phyloP scores from a whole-genome alignment of 139 green algal genomes.

The Astrephomene gubernaculifera region DNA sequence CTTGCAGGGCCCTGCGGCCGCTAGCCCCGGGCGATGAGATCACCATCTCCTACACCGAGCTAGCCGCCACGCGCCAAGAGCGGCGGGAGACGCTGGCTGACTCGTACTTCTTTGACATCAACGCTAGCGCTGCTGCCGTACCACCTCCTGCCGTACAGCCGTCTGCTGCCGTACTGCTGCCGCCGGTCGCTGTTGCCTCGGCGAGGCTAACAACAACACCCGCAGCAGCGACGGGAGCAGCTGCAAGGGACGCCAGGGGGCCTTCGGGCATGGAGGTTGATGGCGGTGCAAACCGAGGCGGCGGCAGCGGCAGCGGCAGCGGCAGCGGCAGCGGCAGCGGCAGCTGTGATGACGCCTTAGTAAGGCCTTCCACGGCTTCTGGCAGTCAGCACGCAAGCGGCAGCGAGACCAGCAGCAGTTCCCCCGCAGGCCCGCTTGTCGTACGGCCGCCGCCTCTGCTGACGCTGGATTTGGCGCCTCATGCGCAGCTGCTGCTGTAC shows the following conservation, averaged over 20 bases:
- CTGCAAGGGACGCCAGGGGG: neutral
- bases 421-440: neutral
- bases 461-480: neutral
- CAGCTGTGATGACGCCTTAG: neutral
- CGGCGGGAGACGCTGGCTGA: slow-evolving; percentile 60
- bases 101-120: slow-evolving; percentile 81
- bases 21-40: slow-evolving; percentile 72
- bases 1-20: slow-evolving; percentile 59
- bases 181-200: neutral
- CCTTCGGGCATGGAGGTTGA: neutral
- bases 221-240: neutral
- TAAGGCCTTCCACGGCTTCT: no score
- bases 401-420: no score
- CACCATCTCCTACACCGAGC: slow-evolving; percentile 84
- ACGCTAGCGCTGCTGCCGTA: no score
- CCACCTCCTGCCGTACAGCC: no score
- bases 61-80: slow-evolving; percentile 74
- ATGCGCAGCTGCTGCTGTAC: slow-evolving; percentile 42
- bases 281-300: neutral
- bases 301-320: neutral
- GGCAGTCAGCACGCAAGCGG: no score
- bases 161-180: neutral
- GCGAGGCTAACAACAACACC: neutral
- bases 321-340: neutral
- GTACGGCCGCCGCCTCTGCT: slow-evolving; percentile 5